phyloP scores from a whole-genome alignment of 148 eudicot species.

The Rhododendron henanense region DNA sequence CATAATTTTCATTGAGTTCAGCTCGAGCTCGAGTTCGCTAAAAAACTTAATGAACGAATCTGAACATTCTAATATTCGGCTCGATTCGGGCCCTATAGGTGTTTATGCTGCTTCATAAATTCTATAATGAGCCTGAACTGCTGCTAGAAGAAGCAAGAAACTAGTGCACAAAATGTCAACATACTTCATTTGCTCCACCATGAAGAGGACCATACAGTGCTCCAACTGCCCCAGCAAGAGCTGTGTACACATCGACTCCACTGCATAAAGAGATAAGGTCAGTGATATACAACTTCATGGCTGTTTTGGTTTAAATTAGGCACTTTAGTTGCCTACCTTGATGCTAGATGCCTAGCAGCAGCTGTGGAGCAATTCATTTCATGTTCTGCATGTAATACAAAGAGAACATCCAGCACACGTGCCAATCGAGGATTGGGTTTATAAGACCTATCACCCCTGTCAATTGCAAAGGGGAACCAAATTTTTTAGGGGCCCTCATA shows the following conservation, averaged over 20 bases:
- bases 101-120: background rate
- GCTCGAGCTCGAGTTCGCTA: too few relatives aligned
- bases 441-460: constrained; percentile 84
- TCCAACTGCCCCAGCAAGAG: constrained; percentile 98
- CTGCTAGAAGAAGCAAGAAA: background rate
- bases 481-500: background rate
- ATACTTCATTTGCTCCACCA: constrained; percentile 99
- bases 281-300: background rate
- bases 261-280: constrained; percentile 36
- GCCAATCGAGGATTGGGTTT: constrained; percentile 95
- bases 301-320: constrained; percentile 1
- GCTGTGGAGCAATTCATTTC: constrained; percentile 99
- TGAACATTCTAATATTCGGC: too few relatives aligned
- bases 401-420: constrained; percentile 85
- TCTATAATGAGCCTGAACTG: constrained; percentile 3
- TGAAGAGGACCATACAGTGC: constrained; percentile 99
- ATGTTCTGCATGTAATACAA: constrained; percentile 97
- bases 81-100: too few relatives aligned
- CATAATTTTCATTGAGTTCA: too few relatives aligned
- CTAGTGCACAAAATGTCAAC: background rate
- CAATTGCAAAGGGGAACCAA: constrained; percentile 9
- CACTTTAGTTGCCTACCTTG: constrained; percentile 50
- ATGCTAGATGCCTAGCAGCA: constrained; percentile 97
- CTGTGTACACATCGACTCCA: constrained; percentile 99
- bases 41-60: too few relatives aligned